A percentile compares a stretch with the other conserved stretches of the same genome.
Conservation (phyloP, 2,329 filamentous ascomycete genomes). For the Colletotrichum trifolii region DNA sequence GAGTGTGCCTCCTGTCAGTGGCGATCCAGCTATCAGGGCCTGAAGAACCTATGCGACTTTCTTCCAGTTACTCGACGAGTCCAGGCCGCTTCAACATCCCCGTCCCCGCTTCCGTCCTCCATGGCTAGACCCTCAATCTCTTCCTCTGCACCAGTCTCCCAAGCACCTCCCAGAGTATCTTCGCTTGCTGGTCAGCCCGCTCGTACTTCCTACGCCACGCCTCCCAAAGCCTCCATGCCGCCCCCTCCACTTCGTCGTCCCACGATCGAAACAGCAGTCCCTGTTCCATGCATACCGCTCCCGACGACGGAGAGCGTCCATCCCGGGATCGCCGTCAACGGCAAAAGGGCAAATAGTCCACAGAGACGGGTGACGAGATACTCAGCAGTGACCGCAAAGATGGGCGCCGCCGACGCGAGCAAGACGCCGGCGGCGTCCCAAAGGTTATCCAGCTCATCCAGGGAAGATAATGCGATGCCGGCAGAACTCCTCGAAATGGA, state of each 20-base stretch:
- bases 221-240: too few species aligned
- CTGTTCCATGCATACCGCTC: too few species aligned
- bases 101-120: background rate
- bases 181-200: too few species aligned
- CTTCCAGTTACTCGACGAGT: background rate
- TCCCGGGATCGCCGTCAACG: too few species aligned
- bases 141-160: background rate
- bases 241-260: too few species aligned
- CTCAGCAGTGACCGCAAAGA: slow-evolving; percentile 5
- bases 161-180: too few species aligned
- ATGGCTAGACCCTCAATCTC: background rate
- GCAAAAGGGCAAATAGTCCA: background rate
- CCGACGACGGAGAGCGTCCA: too few species aligned
- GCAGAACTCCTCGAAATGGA: slow-evolving; percentile 49
- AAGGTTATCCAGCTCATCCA: background rate
- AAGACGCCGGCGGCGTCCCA: background rate
- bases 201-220: too few species aligned
- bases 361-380: slow-evolving; percentile 21
- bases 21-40: slow-evolving; percentile 40
- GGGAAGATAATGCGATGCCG: background rate
- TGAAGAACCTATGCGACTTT: slow-evolving; percentile 44
- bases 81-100: background rate
- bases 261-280: too few species aligned
- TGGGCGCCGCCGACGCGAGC: background rate
- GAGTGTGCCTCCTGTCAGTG: slow-evolving; percentile 49